phyloP scores from a whole-genome alignment of 2,329 filamentous ascomycete genomes.

The Knufia fluminis region DNA sequence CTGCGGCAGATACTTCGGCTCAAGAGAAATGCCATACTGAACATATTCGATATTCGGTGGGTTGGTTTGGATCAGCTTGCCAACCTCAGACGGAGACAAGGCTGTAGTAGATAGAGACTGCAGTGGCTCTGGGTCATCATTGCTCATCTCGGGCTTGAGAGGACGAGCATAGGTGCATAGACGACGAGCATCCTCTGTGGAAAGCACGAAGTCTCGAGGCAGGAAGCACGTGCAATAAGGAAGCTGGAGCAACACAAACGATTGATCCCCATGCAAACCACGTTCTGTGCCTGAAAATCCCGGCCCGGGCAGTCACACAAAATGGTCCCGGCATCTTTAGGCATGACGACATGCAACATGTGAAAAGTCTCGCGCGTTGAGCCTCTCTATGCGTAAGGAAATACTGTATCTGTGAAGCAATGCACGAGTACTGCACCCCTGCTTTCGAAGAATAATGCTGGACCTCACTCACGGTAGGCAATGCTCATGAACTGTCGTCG shows the following conservation, averaged over 20 bases:
- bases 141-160: slow-evolving; percentile 4
- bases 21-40: slow-evolving; percentile 51
- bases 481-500: slow-evolving; percentile 2
- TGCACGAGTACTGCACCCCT: too few relatives aligned
- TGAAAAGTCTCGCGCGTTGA: background rate
- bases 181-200: background rate
- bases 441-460: too few relatives aligned
- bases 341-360: slow-evolving; percentile 1
- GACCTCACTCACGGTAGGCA: background rate
- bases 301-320: background rate
- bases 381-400: background rate
- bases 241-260: background rate
- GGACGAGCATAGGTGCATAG: background rate
- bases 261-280: background rate
- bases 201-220: background rate
- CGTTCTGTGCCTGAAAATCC: slow-evolving; percentile 6
- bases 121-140: background rate
- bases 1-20: slow-evolving; percentile 63
- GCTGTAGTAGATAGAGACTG: background rate
- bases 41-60: slow-evolving; percentile 41
- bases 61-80: slow-evolving; percentile 13
- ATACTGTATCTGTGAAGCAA: background rate
- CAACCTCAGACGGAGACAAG: background rate
- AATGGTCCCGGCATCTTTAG: background rate
- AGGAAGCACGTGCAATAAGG: background rate